phyloP scores from a whole-genome alignment of 176 grass and related monocot genomes.

The Bolboschoenus planiculmis region DNA sequence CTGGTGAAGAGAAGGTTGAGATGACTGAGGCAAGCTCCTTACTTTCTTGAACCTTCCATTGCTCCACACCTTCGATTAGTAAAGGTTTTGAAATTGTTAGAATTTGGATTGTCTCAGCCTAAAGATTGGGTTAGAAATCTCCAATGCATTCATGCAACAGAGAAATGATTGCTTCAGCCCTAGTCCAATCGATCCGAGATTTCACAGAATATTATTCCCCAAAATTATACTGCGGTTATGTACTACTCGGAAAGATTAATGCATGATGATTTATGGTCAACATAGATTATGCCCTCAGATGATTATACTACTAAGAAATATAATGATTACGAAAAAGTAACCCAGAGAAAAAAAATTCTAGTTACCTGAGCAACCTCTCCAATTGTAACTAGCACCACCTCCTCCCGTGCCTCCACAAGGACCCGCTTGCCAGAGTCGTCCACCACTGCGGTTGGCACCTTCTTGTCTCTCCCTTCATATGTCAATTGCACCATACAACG shows the following conservation, averaged over 20 bases:
- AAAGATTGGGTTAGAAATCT: background rate
- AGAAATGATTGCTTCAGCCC: background rate
- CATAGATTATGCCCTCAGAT: background rate
- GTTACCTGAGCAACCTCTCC: conserved; percentile 89
- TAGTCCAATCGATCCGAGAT: background rate
- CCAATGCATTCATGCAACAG: background rate
- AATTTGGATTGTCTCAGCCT: too few species aligned
- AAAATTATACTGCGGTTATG: background rate
- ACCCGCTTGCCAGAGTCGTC: conserved; percentile 42
- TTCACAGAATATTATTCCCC: background rate
- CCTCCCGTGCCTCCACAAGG: conserved; percentile 23
- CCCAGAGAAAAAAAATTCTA: background rate
- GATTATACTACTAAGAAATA: background rate
- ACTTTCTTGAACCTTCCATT: conserved; percentile 35
- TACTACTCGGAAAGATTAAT: background rate
- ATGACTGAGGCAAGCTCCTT: conserved; percentile 12
- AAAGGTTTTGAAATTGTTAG: background rate
- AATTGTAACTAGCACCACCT: conserved; percentile 53
- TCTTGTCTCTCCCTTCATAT: conserved; percentile 37
- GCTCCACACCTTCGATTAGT: conserved; percentile 27
- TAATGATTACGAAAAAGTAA: background rate
- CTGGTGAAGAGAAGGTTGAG: background rate
- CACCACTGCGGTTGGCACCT: conserved; percentile 38
- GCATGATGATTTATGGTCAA: background rate
- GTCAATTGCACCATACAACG: conserved; percentile 40